Conservation (phyloP, 106 monocot genomes). For the Chionographis japonica region DNA sequence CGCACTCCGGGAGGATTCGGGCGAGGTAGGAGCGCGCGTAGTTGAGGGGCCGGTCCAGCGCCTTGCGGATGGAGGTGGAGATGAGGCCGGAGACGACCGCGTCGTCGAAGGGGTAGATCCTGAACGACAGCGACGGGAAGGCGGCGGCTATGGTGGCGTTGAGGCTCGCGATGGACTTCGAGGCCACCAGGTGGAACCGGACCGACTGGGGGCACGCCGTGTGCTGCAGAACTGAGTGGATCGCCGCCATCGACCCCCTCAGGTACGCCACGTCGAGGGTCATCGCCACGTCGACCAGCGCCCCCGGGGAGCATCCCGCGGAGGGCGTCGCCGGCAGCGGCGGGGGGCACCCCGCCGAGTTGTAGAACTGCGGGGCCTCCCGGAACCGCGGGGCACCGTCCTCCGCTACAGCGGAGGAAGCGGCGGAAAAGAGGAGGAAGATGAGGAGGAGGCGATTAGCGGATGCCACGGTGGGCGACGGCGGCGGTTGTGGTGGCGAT, state of each 20-base stretch:
- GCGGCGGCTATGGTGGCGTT: constrained; percentile 42
- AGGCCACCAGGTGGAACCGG: constrained; percentile 70
- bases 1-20: constrained; percentile 37
- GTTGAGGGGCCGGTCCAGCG: constrained; percentile 70
- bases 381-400: constrained; percentile 17
- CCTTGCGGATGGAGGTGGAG: constrained; percentile 64
- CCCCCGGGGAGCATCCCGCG: constrained; percentile 29
- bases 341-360: constrained; percentile 48
- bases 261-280: constrained; percentile 75
- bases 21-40: constrained; percentile 69
- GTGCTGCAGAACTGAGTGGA: constrained; percentile 73
- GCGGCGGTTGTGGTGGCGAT: no score
- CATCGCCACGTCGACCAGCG: constrained; percentile 71
- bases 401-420: not conserved
- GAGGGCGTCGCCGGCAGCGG: constrained; percentile 18
- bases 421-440: not conserved
- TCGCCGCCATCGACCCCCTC: constrained; percentile 75
- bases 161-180: constrained; percentile 15
- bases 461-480: not conserved
- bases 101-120: constrained; percentile 56
- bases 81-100: constrained; percentile 55
- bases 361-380: constrained; percentile 79
- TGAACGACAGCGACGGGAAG: constrained; percentile 66
- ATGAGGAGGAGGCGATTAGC: constrained; percentile 2
- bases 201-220: constrained; percentile 64